Evolutionary conservation across 345 rosid genomes (phyloP), one percentile per base, ranked within the genome.

Genomic region (Psidium friedrichsthalianum): DNA sequence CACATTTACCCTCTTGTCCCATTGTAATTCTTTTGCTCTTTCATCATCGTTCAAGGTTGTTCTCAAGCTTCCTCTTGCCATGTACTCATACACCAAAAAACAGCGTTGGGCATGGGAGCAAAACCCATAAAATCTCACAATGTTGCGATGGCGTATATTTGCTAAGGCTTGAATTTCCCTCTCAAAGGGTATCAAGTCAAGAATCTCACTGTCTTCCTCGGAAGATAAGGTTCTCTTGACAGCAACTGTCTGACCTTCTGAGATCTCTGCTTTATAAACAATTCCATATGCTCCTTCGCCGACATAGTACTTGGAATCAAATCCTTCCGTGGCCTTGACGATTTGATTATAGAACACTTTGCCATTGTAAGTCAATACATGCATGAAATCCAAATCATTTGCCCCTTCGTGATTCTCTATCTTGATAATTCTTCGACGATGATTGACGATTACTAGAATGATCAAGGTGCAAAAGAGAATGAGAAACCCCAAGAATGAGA

Each of bases 311-410:
- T 61, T 0, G 0, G 42, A 61, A 10, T 61, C 74, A 61, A 61
- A 61, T 29, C 42, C 42, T 29, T 7, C 0, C 0, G 20, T 61
- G 11, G 74, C 74, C 0, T 61, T 0, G 0, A 61, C 0, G 0
- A 61, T 29, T 13, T 2, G 40, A 27, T 61, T 40, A 6, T 61
- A 61, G 20, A 61, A 61, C 6, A 29, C 42, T 20, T 61, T 61
- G 74, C 40, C 74, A 61, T 61, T 40, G 5, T 61, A 61, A 2
- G 40, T 0, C 0, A 29, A 61, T 14, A 61, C 29, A 29, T 0
- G 5, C 5, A 29, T 29, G 3, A 61, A 61, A 61, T 29, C 74
- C 1, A 61, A 61, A 27, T 61, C 42, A 15, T 29, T 61, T 61
- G 20, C 11, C 5, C 1, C 0, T 15, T 61, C 74, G 29, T 61